Evolutionary conservation across 805 yeast genomes (phyloP).

Genomic region (Barnettozyma salicaria): DNA sequence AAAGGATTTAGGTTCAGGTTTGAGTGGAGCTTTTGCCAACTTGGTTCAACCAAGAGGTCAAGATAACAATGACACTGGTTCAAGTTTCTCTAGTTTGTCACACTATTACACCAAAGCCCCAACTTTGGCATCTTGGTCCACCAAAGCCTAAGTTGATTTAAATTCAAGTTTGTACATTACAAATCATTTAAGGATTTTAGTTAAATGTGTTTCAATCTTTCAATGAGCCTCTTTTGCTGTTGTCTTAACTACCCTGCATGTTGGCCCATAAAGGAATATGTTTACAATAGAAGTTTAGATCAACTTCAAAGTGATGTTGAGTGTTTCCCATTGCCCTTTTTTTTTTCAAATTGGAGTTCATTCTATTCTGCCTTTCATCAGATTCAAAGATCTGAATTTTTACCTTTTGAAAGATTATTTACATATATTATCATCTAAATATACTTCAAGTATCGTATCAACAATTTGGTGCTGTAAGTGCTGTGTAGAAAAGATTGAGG

Average conservation of each 20-base stretch:
- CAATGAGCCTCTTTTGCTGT: background rate
- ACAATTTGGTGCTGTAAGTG: too few relatives aligned
- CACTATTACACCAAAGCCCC: slow-evolving; percentile 45
- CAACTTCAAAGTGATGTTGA: too few relatives aligned
- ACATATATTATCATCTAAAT: too few relatives aligned
- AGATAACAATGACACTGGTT: slow-evolving; percentile 79
- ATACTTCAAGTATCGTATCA: too few relatives aligned
- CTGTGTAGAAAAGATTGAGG: too few relatives aligned
- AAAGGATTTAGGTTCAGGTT: slow-evolving; percentile 25
- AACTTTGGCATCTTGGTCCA: slow-evolving; percentile 47
- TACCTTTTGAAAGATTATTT: background rate
- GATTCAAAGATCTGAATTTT: too few relatives aligned
- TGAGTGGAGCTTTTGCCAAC: slow-evolving; percentile 49
- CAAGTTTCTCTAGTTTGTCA: slow-evolving; percentile 30
- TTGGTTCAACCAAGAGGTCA: slow-evolving; percentile 85
- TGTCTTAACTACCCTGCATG: too few relatives aligned
- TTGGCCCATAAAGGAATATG: too few relatives aligned
- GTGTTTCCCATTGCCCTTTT: too few relatives aligned
- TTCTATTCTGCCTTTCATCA: background rate
- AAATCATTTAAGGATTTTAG: too few relatives aligned
- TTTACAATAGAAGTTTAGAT: too few relatives aligned
- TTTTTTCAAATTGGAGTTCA: background rate
- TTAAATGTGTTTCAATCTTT: background rate
- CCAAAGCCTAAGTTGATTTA: slow-evolving; percentile 34
- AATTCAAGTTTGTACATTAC: too few relatives aligned